Percentiles rank a stretch among this genome's conserved stretches.
Conservation (phyloP, 1,284 basidiomycete genomes). For the Sanghuangporus baumii region DNA sequence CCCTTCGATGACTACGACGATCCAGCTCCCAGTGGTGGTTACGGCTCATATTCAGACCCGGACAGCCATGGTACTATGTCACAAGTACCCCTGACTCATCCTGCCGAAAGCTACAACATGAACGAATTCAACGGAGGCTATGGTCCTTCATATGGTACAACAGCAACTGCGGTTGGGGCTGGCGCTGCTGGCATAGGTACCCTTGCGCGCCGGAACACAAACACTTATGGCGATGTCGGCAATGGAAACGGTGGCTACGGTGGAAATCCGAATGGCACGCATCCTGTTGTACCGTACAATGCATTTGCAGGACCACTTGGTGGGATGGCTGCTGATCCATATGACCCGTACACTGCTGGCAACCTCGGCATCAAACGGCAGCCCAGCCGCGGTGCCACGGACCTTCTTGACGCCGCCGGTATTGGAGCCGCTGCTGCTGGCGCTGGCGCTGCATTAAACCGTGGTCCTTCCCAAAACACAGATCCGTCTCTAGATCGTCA, state of each 20-base stretch:
- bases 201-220: conserved; percentile 18
- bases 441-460: conserved; percentile 3
- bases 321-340: conserved; percentile 20
- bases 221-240: conserved; percentile 1
- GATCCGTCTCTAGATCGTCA: conserved; percentile 1
- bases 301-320: conserved; percentile 31
- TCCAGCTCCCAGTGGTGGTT: conserved; percentile 17
- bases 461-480: conserved; percentile 16
- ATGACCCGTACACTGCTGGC: conserved; percentile 19
- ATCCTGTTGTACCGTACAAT: conserved; percentile 28
- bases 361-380: conserved; percentile 19
- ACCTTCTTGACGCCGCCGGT: conserved; percentile 26
- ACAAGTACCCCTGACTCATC: conserved; percentile 40
- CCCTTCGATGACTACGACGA: conserved; percentile 49
- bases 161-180: conserved; percentile 23
- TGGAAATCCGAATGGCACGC: conserved; percentile 21
- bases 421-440: conserved; percentile 12
- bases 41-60: conserved; percentile 47
- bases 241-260: conserved; percentile 10
- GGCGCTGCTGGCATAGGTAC: conserved; percentile 25
- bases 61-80: conserved; percentile 46
- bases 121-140: conserved; percentile 34
- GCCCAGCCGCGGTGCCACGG: conserved; percentile 18
- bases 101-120: conserved; percentile 44
- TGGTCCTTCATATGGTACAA: not conserved